Evolutionary conservation across 1,284 basidiomycete genomes (phyloP).

Genomic region (Phenoliferia sp.): DNA sequence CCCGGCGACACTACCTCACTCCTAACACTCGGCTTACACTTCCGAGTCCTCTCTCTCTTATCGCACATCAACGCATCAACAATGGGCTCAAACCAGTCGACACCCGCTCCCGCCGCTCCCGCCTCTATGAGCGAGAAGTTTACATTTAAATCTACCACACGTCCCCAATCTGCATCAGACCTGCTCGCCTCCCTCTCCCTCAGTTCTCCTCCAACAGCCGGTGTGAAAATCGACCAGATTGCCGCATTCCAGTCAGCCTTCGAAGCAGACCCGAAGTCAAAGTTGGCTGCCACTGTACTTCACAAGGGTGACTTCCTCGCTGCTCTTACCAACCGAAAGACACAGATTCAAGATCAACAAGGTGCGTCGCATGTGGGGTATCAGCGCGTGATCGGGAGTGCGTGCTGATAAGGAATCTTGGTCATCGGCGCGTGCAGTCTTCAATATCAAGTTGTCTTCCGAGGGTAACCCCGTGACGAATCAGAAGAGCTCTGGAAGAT

Average conservation of each 20-base stretch:
- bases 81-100: background rate
- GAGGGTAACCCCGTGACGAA: slow-evolving; percentile 72
- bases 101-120: background rate
- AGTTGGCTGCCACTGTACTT: slow-evolving; percentile 75
- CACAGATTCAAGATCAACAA: slow-evolving; percentile 63
- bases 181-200: slow-evolving; percentile 23
- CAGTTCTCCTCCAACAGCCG: slow-evolving; percentile 10
- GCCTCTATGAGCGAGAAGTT: slow-evolving; percentile 23
- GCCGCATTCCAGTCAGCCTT: slow-evolving; percentile 29
- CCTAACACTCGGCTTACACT: background rate
- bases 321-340: slow-evolving; percentile 61
- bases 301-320: slow-evolving; percentile 65
- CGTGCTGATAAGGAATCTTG: background rate
- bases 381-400: background rate
- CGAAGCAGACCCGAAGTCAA: slow-evolving; percentile 53
- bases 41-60: background rate
- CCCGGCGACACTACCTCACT: background rate
- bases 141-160: background rate
- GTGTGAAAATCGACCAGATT: slow-evolving; percentile 27
- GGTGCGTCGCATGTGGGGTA: slow-evolving; percentile 37
- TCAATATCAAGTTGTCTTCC: slow-evolving; percentile 74
- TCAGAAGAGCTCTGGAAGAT: slow-evolving; percentile 80
- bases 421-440: slow-evolving; percentile 48
- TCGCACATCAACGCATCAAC: background rate
- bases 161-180: slow-evolving; percentile 11